These are phyloP conservation scores for Cutaneotrichosporon spelunceum DNA, from an alignment of 1,284 basidiomycete species.

Conservation along the genomic window DNA sequence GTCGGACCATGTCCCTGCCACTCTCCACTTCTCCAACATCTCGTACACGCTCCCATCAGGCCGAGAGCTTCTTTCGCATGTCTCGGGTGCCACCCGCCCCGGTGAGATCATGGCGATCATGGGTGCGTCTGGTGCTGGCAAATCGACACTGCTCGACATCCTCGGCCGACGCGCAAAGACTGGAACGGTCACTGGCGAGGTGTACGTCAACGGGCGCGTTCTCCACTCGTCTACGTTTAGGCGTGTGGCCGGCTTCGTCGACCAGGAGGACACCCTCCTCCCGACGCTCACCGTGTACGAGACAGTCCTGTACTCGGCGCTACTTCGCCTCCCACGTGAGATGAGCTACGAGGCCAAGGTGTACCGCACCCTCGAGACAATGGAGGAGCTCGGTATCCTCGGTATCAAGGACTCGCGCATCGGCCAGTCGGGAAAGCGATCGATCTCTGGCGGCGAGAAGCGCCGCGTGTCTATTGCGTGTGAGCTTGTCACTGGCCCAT, in stretches of 20 bases:
- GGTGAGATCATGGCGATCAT: slow-evolving; percentile 91
- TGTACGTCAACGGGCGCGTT: slow-evolving; percentile 79
- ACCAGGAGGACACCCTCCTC: slow-evolving; percentile 97
- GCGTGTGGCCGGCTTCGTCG: slow-evolving; percentile 79
- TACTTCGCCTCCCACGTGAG: slow-evolving; percentile 83
- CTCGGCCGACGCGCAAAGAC: slow-evolving; percentile 84
- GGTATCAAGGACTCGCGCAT: slow-evolving; percentile 86
- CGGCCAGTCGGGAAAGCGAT: slow-evolving; percentile 72
- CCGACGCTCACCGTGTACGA: slow-evolving; percentile 95
- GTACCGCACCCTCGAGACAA: slow-evolving; percentile 87
- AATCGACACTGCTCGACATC: slow-evolving; percentile 93
- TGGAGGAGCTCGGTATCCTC: slow-evolving; percentile 91
- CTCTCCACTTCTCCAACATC: slow-evolving; percentile 80
- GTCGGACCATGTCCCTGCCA: slow-evolving; percentile 89
- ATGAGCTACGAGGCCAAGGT: slow-evolving; percentile 94
- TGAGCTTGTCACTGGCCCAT: slow-evolving; percentile 92
- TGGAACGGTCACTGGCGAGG: slow-evolving; percentile 69
- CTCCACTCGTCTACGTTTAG: slow-evolving; percentile 75
- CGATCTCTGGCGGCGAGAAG: slow-evolving; percentile 95
- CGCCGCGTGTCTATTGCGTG: slow-evolving; percentile 95
- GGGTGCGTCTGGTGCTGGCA: slow-evolving; percentile 94
- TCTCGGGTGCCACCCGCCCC: slow-evolving; percentile 77
- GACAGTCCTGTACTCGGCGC: slow-evolving; percentile 88
- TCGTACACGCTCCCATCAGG: slow-evolving; percentile 68
- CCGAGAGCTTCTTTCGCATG: slow-evolving; percentile 69